These are phyloP conservation scores for Sporothrix humicola DNA, from an alignment of 2,329 filamentous ascomycete species.

Conservation along the genomic window DNA sequence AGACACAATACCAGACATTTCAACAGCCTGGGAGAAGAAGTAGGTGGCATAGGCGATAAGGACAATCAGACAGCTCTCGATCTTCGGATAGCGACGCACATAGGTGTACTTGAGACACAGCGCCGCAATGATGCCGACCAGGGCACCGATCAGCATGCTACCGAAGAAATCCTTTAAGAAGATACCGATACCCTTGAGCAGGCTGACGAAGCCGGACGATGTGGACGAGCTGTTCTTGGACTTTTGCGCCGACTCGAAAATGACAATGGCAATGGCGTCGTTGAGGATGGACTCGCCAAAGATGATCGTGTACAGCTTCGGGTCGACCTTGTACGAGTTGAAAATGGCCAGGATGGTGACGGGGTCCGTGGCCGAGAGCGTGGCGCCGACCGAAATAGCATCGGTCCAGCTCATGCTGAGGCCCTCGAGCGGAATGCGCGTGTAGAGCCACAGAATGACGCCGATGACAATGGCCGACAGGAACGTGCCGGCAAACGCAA, in stretches of 20 bases:
- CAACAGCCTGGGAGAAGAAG: slow-evolving; percentile 94
- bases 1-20: slow-evolving; percentile 96
- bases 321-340: slow-evolving; percentile 98
- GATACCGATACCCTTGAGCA: slow-evolving; percentile 90
- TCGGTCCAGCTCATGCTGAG: slow-evolving; percentile 90
- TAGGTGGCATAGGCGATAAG: slow-evolving; percentile 96
- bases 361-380: slow-evolving; percentile 93
- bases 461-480: slow-evolving; percentile 96
- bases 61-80: slow-evolving; percentile 92
- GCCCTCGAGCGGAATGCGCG: slow-evolving; percentile 81
- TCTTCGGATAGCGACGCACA: slow-evolving; percentile 89
- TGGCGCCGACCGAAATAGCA: slow-evolving; percentile 94
- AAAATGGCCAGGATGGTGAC: slow-evolving; percentile 98
- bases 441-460: slow-evolving; percentile 86
- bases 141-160: slow-evolving; percentile 84
- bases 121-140: slow-evolving; percentile 86
- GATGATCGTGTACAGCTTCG: slow-evolving; percentile 97
- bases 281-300: slow-evolving; percentile 98
- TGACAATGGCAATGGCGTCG: slow-evolving; percentile 96
- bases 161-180: slow-evolving; percentile 97
- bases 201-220: slow-evolving; percentile 75
- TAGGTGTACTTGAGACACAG: slow-evolving; percentile 93
- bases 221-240: slow-evolving; percentile 79
- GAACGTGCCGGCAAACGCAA: slow-evolving; percentile 96
- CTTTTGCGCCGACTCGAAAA: slow-evolving; percentile 96